Conservation (phyloP, 2,329 filamentous ascomycete genomes). For the Catunica adiposa region DNA sequence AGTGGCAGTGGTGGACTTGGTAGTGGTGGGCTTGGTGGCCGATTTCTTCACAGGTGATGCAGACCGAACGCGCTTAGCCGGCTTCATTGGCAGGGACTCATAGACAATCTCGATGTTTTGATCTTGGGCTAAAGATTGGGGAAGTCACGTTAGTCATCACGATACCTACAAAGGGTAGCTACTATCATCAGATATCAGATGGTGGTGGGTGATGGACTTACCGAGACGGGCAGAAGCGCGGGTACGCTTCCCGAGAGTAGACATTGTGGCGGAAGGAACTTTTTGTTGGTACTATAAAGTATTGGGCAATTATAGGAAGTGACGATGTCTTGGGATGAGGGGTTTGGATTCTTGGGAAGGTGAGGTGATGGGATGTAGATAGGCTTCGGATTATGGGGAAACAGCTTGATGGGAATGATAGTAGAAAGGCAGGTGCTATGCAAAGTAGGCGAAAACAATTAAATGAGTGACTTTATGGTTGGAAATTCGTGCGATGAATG, state of each 20-base stretch:
- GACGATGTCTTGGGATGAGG: background rate
- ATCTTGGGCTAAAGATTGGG: background rate
- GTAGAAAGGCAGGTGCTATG: background rate
- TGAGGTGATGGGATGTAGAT: background rate
- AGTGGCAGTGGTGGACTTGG: background rate
- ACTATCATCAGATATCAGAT: background rate
- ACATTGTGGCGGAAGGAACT: slow-evolving; percentile 1
- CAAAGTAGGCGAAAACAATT: background rate
- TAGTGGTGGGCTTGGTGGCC: background rate
- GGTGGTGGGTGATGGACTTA: slow-evolving; percentile 5
- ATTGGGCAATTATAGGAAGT: slow-evolving; percentile 3
- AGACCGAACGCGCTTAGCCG: slow-evolving; percentile 6
- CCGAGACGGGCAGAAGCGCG: slow-evolving; percentile 12
- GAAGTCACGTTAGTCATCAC: background rate
- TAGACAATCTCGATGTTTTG: slow-evolving; percentile 1
- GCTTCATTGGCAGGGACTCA: slow-evolving; percentile 7
- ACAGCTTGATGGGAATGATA: background rate
- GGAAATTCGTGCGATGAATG: background rate
- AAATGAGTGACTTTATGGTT: background rate
- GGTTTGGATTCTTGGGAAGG: background rate
- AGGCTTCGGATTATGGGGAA: background rate
- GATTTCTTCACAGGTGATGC: no score
- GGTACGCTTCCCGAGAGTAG: slow-evolving; percentile 13
- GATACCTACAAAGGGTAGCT: background rate
- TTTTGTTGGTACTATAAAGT: background rate